These are phyloP conservation scores for Mallotus nudiflorus DNA, from an alignment of 345 rosid species.

Conservation along the genomic window DNA sequence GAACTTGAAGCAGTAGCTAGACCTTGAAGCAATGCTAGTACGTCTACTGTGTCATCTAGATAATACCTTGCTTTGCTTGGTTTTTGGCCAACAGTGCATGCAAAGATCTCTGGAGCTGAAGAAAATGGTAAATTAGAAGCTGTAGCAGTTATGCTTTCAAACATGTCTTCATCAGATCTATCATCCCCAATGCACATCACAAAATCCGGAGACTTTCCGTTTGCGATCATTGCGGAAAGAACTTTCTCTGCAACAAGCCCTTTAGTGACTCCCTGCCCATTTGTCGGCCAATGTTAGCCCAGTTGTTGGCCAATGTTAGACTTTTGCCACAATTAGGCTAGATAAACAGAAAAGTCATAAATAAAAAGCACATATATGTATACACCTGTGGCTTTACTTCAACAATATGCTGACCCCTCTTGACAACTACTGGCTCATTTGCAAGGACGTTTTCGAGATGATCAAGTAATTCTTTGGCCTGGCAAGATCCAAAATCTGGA, in stretches of 20 bases:
- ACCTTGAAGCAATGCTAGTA: conserved; percentile 25
- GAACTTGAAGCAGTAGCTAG: conserved; percentile 19
- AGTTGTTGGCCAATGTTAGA: conserved; percentile 4
- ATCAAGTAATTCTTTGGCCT: conserved; percentile 63
- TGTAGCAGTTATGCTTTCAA: conserved; percentile 22
- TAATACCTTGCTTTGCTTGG: conserved; percentile 40
- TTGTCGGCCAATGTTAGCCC: conserved; percentile 17
- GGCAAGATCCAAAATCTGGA: conserved; percentile 61
- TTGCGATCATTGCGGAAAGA: conserved; percentile 25
- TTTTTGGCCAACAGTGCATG: conserved; percentile 37
- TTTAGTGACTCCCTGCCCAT: conserved; percentile 32
- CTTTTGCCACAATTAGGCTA: background rate
- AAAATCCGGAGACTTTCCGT: conserved; percentile 27
- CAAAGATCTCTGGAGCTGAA: conserved; percentile 25
- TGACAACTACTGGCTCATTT: conserved; percentile 60
- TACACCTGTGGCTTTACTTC: conserved; percentile 70
- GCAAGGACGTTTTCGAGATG: conserved; percentile 67
- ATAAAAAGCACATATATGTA: background rate
- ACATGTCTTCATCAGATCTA: conserved; percentile 37
- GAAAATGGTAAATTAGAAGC: conserved; percentile 9
- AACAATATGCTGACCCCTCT: conserved; percentile 60
- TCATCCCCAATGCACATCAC: conserved; percentile 38
- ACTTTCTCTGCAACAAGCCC: conserved; percentile 27
- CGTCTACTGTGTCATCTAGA: conserved; percentile 27
- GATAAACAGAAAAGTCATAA: background rate